Base-by-base conservation (phyloP, 495 filamentous ascomycete species). In the Aspergillus nidulans region DNA sequence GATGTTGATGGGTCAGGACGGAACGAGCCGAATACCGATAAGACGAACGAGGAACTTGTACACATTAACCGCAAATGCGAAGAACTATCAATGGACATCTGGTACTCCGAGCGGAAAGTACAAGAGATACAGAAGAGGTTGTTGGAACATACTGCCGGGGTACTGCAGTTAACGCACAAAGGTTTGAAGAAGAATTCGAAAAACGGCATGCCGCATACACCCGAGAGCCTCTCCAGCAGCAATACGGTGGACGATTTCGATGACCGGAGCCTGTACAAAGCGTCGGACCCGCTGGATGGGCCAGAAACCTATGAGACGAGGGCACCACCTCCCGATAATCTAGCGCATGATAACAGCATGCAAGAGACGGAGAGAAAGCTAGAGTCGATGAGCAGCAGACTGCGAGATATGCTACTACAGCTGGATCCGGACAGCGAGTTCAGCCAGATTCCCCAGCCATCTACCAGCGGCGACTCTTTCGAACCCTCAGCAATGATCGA, bases 81-180 rank as follows among this genome's bases (percentile, higher is more conserved):
- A 59, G 87, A 95, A 38, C 70, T 98, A 46, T 83, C 90, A 7
- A 74, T 84, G 40, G 89, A 96, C 58, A 70, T 97, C 25, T 91
- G 85, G 79, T 74, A 76, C 38, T 69, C 95, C 50, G 89, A 96
- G 65, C 84, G 85, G 55, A 77, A 87, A 47, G 70, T 81, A 28
- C 83, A 90, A 62, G 82, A 85, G 40, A 81, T 90, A 15, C 85
- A 92, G 49, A 81, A 73, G 55, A 77, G 82, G 40, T 69, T 97
- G 52, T 68, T 97, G n/a, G 82, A 91, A 64, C 94, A 98, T 68
- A 96, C 91, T 0, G 91, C 94, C 25, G 94, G 87, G 32, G 87
- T 97, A 25, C 70, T 97, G 59, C 90, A 95, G 63, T 80, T 94
- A 77, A 91, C 90, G 15, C 91, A 97, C 64, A 85, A 85, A 57